A percentile compares a stretch with the other conserved stretches of the same genome.
Conservation (phyloP, 2,329 filamentous ascomycete species). For the Ophiocordyceps polyrhachis-furcata region DNA sequence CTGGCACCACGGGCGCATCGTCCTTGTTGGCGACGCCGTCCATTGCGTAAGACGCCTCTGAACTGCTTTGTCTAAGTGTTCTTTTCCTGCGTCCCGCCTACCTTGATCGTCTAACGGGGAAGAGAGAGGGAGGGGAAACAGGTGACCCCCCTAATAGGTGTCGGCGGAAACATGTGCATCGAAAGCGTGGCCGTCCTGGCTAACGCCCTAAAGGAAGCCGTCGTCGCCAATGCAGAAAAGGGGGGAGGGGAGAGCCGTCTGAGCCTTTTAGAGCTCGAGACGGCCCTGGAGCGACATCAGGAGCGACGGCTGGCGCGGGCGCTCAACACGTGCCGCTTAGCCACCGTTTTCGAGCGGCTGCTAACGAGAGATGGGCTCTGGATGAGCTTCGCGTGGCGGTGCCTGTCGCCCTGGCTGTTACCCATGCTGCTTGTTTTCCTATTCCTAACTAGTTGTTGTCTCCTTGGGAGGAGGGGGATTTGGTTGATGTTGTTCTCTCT, state of each 20-base stretch:
- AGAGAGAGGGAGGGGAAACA: too few relatives aligned
- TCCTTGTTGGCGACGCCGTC: constrained; percentile 14
- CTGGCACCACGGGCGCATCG: constrained; percentile 13
- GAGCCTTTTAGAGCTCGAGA: neutral
- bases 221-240: neutral
- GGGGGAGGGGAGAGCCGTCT: neutral
- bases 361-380: neutral
- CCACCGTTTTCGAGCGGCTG: neutral
- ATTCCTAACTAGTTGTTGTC: too few relatives aligned
- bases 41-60: constrained; percentile 12
- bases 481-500: too few relatives aligned
- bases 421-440: neutral
- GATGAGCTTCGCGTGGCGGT: neutral
- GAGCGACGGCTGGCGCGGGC: neutral
- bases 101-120: too few relatives aligned
- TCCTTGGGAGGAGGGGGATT: too few relatives aligned
- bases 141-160: constrained; percentile 8
- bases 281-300: neutral
- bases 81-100: too few relatives aligned
- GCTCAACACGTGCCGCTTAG: too few relatives aligned
- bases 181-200: constrained; percentile 8
- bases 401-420: neutral
- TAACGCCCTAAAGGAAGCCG: constrained; percentile 6
- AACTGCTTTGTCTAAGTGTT: too few relatives aligned
- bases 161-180: constrained; percentile 13